phyloP scores from a whole-genome alignment of 2,329 filamentous ascomycete genomes.

The Xylaria polymorpha region DNA sequence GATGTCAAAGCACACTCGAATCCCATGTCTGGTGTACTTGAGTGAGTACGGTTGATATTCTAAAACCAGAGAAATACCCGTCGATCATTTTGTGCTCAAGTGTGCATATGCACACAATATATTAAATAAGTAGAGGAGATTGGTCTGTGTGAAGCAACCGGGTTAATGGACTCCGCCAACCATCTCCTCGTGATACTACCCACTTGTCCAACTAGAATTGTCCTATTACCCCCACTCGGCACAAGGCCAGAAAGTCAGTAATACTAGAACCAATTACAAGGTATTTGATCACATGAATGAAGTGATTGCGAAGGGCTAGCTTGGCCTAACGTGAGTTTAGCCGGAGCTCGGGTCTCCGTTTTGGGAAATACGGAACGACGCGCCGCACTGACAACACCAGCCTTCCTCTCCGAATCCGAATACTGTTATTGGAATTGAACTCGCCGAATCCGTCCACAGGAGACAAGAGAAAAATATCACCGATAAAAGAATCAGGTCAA shows the following conservation, averaged over 20 bases:
- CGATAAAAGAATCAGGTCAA: not conserved
- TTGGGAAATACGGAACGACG: slow-evolving; percentile 37
- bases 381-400: slow-evolving; percentile 5
- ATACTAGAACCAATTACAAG: slow-evolving; percentile 3
- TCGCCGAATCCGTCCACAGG: not conserved
- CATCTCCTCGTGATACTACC: slow-evolving; percentile 1
- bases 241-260: not conserved
- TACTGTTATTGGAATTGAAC: not conserved
- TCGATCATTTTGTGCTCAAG: not conserved
- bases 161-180: slow-evolving; percentile 34
- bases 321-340: slow-evolving; percentile 21
- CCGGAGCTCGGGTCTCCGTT: slow-evolving; percentile 29
- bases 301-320: slow-evolving; percentile 1
- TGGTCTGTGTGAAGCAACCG: slow-evolving; percentile 12
- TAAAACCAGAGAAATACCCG: not conserved
- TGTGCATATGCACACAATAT: slow-evolving; percentile 20
- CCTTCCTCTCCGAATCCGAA: slow-evolving; percentile 24
- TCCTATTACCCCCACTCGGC: not conserved
- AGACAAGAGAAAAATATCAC: not conserved
- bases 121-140: not conserved
- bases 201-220: not conserved
- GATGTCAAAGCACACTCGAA: not conserved
- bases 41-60: too few relatives aligned
- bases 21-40: not conserved
- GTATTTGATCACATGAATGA: not conserved